These are phyloP conservation scores for Flagelloscypha sp. DNA, from an alignment of 768 basidiomycete species.

Conservation along the genomic window DNA sequence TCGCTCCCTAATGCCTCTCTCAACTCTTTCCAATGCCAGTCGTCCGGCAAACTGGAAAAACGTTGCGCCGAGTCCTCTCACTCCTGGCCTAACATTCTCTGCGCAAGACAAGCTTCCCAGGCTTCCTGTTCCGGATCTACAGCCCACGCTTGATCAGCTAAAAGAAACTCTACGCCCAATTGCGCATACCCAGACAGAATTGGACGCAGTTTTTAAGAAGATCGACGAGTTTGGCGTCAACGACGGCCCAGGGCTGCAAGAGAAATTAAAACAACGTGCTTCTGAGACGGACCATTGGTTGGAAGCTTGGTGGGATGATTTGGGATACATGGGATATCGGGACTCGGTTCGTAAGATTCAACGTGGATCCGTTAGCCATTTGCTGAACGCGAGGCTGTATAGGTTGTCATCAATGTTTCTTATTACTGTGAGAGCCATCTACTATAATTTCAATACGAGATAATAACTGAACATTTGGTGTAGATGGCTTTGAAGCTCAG, in stretches of 20 bases:
- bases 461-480: conserved; percentile 1
- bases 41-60: conserved; percentile 65
- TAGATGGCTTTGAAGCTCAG: conserved; percentile 72
- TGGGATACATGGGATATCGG: conserved; percentile 73
- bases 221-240: conserved; percentile 57
- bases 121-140: conserved; percentile 70
- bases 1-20: too few species aligned
- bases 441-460: conserved; percentile 8
- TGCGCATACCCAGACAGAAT: conserved; percentile 56
- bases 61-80: conserved; percentile 49
- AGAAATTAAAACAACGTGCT: conserved; percentile 47
- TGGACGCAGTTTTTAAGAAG: conserved; percentile 41
- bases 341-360: conserved; percentile 53
- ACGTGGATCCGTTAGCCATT: neutral
- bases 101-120: conserved; percentile 54
- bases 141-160: conserved; percentile 57
- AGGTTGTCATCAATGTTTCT: conserved; percentile 87
- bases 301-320: conserved; percentile 92
- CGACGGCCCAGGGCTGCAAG: conserved; percentile 51
- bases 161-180: conserved; percentile 68
- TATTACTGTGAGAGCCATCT: conserved; percentile 67
- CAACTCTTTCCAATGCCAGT: too few species aligned
- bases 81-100: conserved; percentile 52
- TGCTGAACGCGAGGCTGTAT: conserved; percentile 13
- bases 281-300: conserved; percentile 69